These are phyloP conservation scores for Cucurbita ficifolia DNA, from an alignment of 306 rosid species.

Conservation along the genomic window DNA sequence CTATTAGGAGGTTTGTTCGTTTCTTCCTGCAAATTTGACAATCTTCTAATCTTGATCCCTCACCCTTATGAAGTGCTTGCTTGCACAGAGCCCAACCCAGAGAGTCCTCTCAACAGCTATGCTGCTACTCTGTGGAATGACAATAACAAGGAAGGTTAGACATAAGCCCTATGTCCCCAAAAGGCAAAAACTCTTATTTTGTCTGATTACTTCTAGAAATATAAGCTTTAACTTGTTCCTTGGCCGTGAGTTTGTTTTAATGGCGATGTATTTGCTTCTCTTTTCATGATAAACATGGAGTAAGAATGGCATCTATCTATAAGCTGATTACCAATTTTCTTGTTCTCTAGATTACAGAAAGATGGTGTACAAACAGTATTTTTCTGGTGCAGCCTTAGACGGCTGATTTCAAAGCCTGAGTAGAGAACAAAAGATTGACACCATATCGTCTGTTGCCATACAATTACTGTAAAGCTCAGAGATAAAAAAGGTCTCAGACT, in stretches of 20 bases:
- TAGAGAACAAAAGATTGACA: neutral
- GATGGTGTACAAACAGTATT: constrained; percentile 76
- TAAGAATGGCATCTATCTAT: too few species aligned
- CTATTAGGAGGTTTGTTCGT: constrained; percentile 67
- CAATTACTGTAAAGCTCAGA: neutral
- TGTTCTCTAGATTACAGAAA: constrained; percentile 51
- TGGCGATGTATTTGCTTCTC: neutral
- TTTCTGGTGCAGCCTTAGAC: constrained; percentile 60
- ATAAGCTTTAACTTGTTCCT: neutral
- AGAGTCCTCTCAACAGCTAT: constrained; percentile 85
- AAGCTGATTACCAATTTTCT: neutral
- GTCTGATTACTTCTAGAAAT: neutral
- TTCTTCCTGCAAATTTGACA: constrained; percentile 5
- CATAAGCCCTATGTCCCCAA: neutral
- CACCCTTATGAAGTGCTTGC: constrained; percentile 20
- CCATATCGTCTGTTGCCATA: neutral
- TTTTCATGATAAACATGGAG: too few species aligned
- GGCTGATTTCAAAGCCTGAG: constrained; percentile 26
- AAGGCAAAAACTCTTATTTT: neutral
- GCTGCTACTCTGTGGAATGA: constrained; percentile 82
- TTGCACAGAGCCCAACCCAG: constrained; percentile 87
- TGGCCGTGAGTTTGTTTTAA: neutral
- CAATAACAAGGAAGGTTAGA: constrained; percentile 70
- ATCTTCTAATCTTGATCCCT: neutral
- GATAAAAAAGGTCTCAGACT: neutral